Conservation (phyloP, 1,139 yeast species). For the Hemisphaericaspora xylanilytica region DNA sequence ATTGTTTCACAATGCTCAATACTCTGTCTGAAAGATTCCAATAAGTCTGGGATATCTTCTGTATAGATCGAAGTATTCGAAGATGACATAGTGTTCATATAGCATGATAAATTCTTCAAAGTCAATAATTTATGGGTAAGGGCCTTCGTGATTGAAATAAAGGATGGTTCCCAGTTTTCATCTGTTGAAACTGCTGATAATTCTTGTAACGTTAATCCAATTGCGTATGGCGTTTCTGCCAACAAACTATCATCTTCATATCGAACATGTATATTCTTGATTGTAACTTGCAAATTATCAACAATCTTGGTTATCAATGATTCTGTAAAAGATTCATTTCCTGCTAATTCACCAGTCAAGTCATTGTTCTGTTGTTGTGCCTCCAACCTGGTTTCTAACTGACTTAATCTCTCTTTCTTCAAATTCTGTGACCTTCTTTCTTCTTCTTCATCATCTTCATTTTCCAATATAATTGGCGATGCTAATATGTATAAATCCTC, state of each 20-base stretch:
- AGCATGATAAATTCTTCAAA: slow-evolving; percentile 70
- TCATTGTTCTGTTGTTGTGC: slow-evolving; percentile 42
- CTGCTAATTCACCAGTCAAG: slow-evolving; percentile 42
- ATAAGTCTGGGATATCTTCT: slow-evolving; percentile 43
- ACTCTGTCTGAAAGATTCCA: slow-evolving; percentile 39
- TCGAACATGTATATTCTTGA: slow-evolving; percentile 85
- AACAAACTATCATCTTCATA: slow-evolving; percentile 78
- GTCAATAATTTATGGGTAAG: slow-evolving; percentile 77
- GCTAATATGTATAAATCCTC: slow-evolving; percentile 87
- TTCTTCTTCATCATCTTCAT: slow-evolving; percentile 66
- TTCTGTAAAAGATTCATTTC: slow-evolving; percentile 81
- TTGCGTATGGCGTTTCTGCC: slow-evolving; percentile 70
- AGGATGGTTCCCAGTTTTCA: slow-evolving; percentile 79
- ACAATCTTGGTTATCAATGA: slow-evolving; percentile 84
- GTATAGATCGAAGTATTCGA: slow-evolving; percentile 42
- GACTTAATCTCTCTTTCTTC: slow-evolving; percentile 65
- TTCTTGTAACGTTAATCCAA: slow-evolving; percentile 82
- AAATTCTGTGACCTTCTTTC: slow-evolving; percentile 58
- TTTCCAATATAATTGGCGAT: slow-evolving; percentile 57
- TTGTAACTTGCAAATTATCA: slow-evolving; percentile 91
- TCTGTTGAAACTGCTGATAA: slow-evolving; percentile 91
- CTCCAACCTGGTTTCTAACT: slow-evolving; percentile 58
- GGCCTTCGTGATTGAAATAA: slow-evolving; percentile 67
- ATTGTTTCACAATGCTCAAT: slow-evolving; percentile 21
- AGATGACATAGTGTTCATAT: slow-evolving; percentile 73